A percentile compares a stretch with the other conserved stretches of the same genome.
phyloP scores from a whole-genome alignment of 2,329 filamentous ascomycete species.

The Alternaria hordeiaustralica region DNA sequence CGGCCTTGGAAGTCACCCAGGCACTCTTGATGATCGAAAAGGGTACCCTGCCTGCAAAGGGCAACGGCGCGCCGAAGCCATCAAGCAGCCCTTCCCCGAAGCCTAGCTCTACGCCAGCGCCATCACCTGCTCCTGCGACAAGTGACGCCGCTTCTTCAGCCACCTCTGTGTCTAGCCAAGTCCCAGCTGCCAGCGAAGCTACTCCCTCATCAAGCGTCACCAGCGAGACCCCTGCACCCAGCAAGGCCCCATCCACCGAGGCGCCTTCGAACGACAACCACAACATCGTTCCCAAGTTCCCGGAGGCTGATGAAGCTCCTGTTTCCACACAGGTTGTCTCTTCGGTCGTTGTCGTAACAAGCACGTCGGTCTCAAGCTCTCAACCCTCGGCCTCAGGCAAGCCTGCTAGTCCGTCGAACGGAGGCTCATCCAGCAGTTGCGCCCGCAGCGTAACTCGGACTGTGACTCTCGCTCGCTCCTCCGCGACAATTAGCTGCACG shows the following conservation, averaged over 20 bases:
- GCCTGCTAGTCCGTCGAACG: conserved; percentile 19
- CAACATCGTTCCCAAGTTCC: conserved; percentile 8
- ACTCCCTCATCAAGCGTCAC: conserved; percentile 4
- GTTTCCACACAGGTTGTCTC: not conserved
- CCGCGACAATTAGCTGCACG: conserved; percentile 14
- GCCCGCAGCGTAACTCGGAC: conserved; percentile 4
- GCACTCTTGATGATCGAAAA: conserved; percentile 48
- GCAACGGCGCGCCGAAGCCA: conserved; percentile 28
- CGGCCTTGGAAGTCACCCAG: conserved; percentile 55
- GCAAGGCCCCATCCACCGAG: conserved; percentile 8
- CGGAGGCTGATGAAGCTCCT: conserved; percentile 7
- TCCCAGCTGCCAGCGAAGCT: conserved; percentile 1
- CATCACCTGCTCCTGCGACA: conserved; percentile 3
- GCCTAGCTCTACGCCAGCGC: conserved; percentile 22
- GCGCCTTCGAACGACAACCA: not conserved
- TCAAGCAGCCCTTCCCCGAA: conserved; percentile 19
- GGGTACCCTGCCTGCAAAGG: conserved; percentile 37
- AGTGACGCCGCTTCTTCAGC: conserved; percentile 7
- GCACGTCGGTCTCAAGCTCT: conserved; percentile 2
- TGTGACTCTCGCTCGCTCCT: not conserved
- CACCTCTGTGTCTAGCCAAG: conserved; percentile 6
- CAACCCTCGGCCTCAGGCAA: conserved; percentile 13
- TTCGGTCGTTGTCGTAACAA: conserved; percentile 5
- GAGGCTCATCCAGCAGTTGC: conserved; percentile 17
- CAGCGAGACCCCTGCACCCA: not conserved